Percentiles rank a stretch among this genome's conserved stretches.
Conservation (phyloP, 1,284 basidiomycete genomes). For the Grifola frondosa region DNA sequence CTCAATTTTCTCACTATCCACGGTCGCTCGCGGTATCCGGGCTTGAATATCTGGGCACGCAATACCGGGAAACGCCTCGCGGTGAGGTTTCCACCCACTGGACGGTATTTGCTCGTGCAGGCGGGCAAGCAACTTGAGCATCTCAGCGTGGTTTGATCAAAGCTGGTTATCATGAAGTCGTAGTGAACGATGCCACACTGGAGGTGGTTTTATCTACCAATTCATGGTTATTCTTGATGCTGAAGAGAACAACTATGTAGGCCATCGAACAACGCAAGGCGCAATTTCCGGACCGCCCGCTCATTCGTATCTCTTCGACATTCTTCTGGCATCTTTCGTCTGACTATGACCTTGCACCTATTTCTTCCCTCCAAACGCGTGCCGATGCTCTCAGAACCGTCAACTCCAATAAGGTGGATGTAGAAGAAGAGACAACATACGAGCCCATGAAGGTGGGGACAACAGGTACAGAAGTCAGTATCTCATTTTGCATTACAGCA, state of each 20-base stretch:
- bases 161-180: conserved; percentile 92
- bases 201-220: conserved; percentile 42
- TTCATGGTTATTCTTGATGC: too few relatives aligned
- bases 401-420: conserved; percentile 38
- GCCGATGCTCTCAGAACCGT: conserved; percentile 41
- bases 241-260: conserved; percentile 40
- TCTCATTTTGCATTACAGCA: not conserved
- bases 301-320: conserved; percentile 89
- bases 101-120: conserved; percentile 77
- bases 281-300: conserved; percentile 69
- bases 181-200: conserved; percentile 79
- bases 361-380: conserved; percentile 52
- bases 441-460: conserved; percentile 81
- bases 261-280: conserved; percentile 62
- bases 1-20: conserved; percentile 88
- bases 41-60: conserved; percentile 87
- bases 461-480: conserved; percentile 82
- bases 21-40: conserved; percentile 83
- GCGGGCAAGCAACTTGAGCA: conserved; percentile 93
- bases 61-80: conserved; percentile 87
- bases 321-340: conserved; percentile 94
- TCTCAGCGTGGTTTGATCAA: conserved; percentile 82
- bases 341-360: conserved; percentile 71
- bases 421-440: conserved; percentile 52
- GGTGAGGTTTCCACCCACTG: conserved; percentile 75